Percentiles rank a stretch among this genome's conserved stretches.
Evolutionary conservation across 2,329 filamentous ascomycete species (phyloP).

Genomic region (Fusarium multiceps): DNA sequence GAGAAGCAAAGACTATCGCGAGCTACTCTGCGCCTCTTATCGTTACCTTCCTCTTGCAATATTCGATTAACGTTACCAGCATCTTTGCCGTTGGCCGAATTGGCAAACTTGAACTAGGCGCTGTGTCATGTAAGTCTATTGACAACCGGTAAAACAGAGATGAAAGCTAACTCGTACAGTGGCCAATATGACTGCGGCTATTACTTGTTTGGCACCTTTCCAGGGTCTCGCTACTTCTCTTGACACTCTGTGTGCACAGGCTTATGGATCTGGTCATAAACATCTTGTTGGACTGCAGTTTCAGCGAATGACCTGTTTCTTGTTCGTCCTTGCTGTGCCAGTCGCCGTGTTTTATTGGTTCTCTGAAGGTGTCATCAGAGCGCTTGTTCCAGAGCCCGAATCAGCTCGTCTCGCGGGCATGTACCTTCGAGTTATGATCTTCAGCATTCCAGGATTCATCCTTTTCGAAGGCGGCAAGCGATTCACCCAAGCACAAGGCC

Average conservation of each 20-base stretch:
- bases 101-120: slow-evolving; percentile 69
- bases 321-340: slow-evolving; percentile 77
- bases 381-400: slow-evolving; percentile 62
- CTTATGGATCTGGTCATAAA: slow-evolving; percentile 90
- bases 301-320: slow-evolving; percentile 83
- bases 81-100: slow-evolving; percentile 83
- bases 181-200: slow-evolving; percentile 81
- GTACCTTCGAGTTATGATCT: slow-evolving; percentile 77
- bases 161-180: slow-evolving; percentile 44
- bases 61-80: slow-evolving; percentile 84
- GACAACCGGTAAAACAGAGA: background rate
- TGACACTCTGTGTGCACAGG: slow-evolving; percentile 93
- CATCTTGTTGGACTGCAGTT: slow-evolving; percentile 87
- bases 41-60: slow-evolving; percentile 79
- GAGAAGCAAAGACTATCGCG: slow-evolving; percentile 84
- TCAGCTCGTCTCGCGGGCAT: slow-evolving; percentile 74
- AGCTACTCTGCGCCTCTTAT: slow-evolving; percentile 78
- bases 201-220: slow-evolving; percentile 80
- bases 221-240: slow-evolving; percentile 89
- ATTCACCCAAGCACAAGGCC: slow-evolving; percentile 84
- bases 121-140: slow-evolving; percentile 54
- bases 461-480: slow-evolving; percentile 83
- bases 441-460: slow-evolving; percentile 80
- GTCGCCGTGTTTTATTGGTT: slow-evolving; percentile 78
- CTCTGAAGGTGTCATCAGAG: slow-evolving; percentile 71